These are phyloP conservation scores for Silene latifolia DNA, from an alignment of 148 eudicot genomes.

Conservation along the genomic window DNA sequence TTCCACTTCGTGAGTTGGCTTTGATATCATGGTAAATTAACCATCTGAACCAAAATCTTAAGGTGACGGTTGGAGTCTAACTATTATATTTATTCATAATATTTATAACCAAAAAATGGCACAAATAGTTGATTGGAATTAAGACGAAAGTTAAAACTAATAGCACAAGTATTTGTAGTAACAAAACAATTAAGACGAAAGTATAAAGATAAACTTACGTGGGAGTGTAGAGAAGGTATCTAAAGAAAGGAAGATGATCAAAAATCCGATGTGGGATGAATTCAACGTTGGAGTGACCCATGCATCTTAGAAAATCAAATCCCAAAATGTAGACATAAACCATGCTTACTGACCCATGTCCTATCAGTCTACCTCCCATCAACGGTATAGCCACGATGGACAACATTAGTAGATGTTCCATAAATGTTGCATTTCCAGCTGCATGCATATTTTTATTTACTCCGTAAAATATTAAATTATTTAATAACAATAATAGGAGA, in stretches of 20 bases:
- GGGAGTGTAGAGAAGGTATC: slow-evolving; percentile 63
- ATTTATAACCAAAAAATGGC: no score
- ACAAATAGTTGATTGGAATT: no score
- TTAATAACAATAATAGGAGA: no score
- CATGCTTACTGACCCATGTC: slow-evolving; percentile 57
- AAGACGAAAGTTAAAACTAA: no score
- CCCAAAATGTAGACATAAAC: slow-evolving; percentile 57
- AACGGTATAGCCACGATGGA: slow-evolving; percentile 54
- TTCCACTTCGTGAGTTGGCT: no score
- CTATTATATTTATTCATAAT: no score
- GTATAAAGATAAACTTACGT: slow-evolving; percentile 49
- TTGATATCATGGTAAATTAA: no score
- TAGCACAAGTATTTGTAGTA: no score
- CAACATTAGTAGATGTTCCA: slow-evolving; percentile 56
- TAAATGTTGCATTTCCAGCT: slow-evolving; percentile 65
- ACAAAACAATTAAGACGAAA: no score
- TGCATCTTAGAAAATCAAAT: slow-evolving; percentile 71
- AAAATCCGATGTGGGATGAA: slow-evolving; percentile 64
- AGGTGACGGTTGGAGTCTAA: no score
- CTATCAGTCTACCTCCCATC: slow-evolving; percentile 40
- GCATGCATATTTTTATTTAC: slow-evolving; percentile 19
- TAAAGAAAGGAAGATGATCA: slow-evolving; percentile 52
- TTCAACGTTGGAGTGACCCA: slow-evolving; percentile 70
- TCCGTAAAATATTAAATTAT: no score
- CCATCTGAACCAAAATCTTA: no score